phyloP scores from a whole-genome alignment of 2,329 filamentous ascomycete species.

The Raffaelea albimanens region DNA sequence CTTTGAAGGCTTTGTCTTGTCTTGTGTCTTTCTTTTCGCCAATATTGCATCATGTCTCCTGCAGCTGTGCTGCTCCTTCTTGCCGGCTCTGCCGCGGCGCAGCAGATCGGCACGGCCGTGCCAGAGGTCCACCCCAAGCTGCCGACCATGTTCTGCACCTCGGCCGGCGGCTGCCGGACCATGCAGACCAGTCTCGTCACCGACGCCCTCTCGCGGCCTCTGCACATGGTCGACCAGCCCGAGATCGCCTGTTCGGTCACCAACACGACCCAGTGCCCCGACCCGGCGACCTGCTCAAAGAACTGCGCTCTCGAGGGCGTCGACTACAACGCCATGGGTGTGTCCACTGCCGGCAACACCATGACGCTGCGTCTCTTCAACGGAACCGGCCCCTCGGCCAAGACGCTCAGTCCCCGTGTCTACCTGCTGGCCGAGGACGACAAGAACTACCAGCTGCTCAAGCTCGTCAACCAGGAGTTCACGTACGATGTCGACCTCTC shows the following conservation, averaged over 20 bases:
- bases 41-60: background rate
- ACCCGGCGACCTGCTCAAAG: slow-evolving; percentile 31
- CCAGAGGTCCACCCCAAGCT: slow-evolving; percentile 18
- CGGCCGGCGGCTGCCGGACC: slow-evolving; percentile 13
- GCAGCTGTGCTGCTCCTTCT: background rate
- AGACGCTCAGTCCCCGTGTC: slow-evolving; percentile 29
- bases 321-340: slow-evolving; percentile 27
- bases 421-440: slow-evolving; percentile 46
- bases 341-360: slow-evolving; percentile 13
- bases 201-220: slow-evolving; percentile 13
- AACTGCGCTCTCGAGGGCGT: slow-evolving; percentile 43
- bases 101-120: slow-evolving; percentile 12
- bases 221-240: slow-evolving; percentile 13
- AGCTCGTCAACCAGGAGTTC: slow-evolving; percentile 49
- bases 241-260: slow-evolving; percentile 11
- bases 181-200: slow-evolving; percentile 15
- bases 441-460: slow-evolving; percentile 46
- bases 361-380: slow-evolving; percentile 17
- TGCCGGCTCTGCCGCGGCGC: background rate
- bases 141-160: slow-evolving; percentile 17
- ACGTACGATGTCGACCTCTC: slow-evolving; percentile 57
- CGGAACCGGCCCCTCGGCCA: slow-evolving; percentile 9
- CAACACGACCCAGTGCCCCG: slow-evolving; percentile 25
- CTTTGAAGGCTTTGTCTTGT: background rate
- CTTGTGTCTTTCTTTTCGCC: background rate